phyloP scores from a whole-genome alignment of 106 monocot genomes.

The Dendrobium chrysotoxum region DNA sequence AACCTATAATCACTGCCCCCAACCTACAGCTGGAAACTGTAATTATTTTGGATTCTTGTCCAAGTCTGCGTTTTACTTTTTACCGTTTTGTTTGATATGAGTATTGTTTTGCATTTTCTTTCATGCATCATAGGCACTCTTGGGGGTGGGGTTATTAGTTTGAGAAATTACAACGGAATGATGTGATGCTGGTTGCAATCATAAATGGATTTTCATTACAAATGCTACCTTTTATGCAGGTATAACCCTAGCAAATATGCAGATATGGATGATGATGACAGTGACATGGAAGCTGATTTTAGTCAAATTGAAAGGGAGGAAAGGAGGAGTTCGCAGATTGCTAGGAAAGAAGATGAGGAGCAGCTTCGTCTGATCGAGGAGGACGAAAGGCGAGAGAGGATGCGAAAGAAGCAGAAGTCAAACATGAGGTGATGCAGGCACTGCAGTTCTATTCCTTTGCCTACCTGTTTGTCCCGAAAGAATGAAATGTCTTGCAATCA shows the following conservation, averaged over 20 bases:
- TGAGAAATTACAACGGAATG: too few relatives aligned
- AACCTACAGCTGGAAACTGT: too few relatives aligned
- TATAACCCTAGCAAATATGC: slow-evolving; percentile 47
- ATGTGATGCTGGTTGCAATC: not conserved
- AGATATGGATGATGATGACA: slow-evolving; percentile 40
- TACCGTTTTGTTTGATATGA: too few relatives aligned
- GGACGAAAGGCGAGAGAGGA: slow-evolving; percentile 46
- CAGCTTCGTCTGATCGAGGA: slow-evolving; percentile 47
- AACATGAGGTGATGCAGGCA: slow-evolving; percentile 6
- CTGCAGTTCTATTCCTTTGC: not conserved
- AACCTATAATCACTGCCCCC: too few relatives aligned
- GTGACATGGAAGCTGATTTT: slow-evolving; percentile 72
- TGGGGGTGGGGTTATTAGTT: too few relatives aligned
- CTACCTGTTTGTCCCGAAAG: not conserved
- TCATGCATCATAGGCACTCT: too few relatives aligned
- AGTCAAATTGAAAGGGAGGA: slow-evolving; percentile 50
- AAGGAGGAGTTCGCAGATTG: slow-evolving; percentile 44
- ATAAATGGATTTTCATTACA: not conserved
- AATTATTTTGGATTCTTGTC: too few relatives aligned
- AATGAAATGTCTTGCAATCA: not conserved
- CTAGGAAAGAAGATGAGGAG: slow-evolving; percentile 51
- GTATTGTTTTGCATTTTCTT: too few relatives aligned
- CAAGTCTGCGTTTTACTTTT: too few relatives aligned
- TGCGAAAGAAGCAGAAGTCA: slow-evolving; percentile 38
- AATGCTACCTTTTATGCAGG: slow-evolving; percentile 18